Conservation (phyloP, 2,329 filamentous ascomycete species). For the Grosmannia penicillata region DNA sequence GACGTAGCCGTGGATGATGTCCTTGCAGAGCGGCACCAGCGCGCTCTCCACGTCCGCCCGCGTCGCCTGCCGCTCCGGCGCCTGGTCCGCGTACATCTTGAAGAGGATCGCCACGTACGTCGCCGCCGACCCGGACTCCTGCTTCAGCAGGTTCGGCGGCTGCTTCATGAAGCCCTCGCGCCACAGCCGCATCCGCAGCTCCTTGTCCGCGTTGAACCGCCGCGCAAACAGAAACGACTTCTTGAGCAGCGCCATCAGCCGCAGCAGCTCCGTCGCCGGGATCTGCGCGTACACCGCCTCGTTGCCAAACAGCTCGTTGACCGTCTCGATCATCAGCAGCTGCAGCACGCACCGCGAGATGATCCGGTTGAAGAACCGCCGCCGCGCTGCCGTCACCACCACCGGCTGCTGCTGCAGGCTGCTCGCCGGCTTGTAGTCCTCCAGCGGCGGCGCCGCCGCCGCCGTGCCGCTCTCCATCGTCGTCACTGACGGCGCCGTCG, state of each 20-base stretch:
- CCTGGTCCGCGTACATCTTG: slow-evolving; percentile 89
- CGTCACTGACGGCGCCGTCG: slow-evolving; percentile 20
- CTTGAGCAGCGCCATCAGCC: slow-evolving; percentile 87
- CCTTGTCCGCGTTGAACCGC: slow-evolving; percentile 95
- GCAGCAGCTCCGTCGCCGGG: slow-evolving; percentile 74
- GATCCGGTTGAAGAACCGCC: slow-evolving; percentile 97
- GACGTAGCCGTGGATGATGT: slow-evolving; percentile 80
- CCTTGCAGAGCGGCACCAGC: slow-evolving; percentile 84
- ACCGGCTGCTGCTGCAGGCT: slow-evolving; percentile 75
- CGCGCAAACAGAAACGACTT: slow-evolving; percentile 94
- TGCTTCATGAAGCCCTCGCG: slow-evolving; percentile 99
- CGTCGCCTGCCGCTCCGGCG: slow-evolving; percentile 65
- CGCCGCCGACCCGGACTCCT: slow-evolving; percentile 81
- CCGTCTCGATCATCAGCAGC: slow-evolving; percentile 97
- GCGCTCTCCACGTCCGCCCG: slow-evolving; percentile 78
- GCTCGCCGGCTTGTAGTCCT: slow-evolving; percentile 73
- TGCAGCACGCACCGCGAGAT: slow-evolving; percentile 97
- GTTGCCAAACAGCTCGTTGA: slow-evolving; percentile 96
- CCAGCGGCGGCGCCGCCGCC: slow-evolving; percentile 31
- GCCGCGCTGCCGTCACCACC: slow-evolving; percentile 80
- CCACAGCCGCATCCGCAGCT: slow-evolving; percentile 87
- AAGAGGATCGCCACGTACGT: slow-evolving; percentile 95
- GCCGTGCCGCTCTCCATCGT: slow-evolving; percentile 12
- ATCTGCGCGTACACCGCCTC: slow-evolving; percentile 90
- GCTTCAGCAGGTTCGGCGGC: slow-evolving; percentile 91